A percentile compares a stretch with the other conserved stretches of the same genome.
Evolutionary conservation across 495 filamentous ascomycete genomes (phyloP).

Genomic region (Xylaria castorea): DNA sequence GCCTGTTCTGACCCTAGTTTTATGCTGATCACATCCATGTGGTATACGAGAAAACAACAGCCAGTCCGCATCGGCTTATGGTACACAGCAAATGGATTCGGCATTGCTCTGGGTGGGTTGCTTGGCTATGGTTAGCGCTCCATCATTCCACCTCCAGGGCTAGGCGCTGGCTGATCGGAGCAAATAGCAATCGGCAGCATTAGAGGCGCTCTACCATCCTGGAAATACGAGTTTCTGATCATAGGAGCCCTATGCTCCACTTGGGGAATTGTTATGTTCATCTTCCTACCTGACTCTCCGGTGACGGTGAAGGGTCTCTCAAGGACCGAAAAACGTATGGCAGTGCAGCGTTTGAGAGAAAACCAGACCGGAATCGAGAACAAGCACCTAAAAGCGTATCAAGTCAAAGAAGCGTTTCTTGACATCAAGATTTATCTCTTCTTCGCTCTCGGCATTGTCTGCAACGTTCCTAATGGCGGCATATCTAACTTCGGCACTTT

Average conservation of each 20-base stretch:
- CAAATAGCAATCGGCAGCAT: slow-evolving; percentile 55
- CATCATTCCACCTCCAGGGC: not conserved
- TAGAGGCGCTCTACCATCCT: slow-evolving; percentile 57
- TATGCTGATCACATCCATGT: slow-evolving; percentile 53
- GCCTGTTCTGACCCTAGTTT: slow-evolving; percentile 53
- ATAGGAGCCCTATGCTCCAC: slow-evolving; percentile 53
- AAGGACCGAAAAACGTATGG: slow-evolving; percentile 41
- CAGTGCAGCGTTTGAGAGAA: slow-evolving; percentile 34
- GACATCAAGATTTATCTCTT: slow-evolving; percentile 69
- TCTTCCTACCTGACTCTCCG: slow-evolving; percentile 63
- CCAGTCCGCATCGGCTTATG: slow-evolving; percentile 65
- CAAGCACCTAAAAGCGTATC: slow-evolving; percentile 61
- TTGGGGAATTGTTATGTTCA: slow-evolving; percentile 62
- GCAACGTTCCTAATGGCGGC: slow-evolving; percentile 59
- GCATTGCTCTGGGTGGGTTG: slow-evolving; percentile 64
- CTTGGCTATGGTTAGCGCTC: slow-evolving; percentile 58
- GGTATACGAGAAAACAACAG: slow-evolving; percentile 62
- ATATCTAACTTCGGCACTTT: slow-evolving; percentile 68
- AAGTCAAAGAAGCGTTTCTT: slow-evolving; percentile 61
- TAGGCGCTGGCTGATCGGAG: not conserved
- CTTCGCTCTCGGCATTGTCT: slow-evolving; percentile 58
- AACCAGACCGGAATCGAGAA: slow-evolving; percentile 46
- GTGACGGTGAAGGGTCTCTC: slow-evolving; percentile 52
- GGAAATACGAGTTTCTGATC: slow-evolving; percentile 64
- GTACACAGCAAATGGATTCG: slow-evolving; percentile 66